These are phyloP conservation scores for Tylopilus cervinicoccineus DNA, from an alignment of 768 basidiomycete species.

Conservation along the genomic window DNA sequence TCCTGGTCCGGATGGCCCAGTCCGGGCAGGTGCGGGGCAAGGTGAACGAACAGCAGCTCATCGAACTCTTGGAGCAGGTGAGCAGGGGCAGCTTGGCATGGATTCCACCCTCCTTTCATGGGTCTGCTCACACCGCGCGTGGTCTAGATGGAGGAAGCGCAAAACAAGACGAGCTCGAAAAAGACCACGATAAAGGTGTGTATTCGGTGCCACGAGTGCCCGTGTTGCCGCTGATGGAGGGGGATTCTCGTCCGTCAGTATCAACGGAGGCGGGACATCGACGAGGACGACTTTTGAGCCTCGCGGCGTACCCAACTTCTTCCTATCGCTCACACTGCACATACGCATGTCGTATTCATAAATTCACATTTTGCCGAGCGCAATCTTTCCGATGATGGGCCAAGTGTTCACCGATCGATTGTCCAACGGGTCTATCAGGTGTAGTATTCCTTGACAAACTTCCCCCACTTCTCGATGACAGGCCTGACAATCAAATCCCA, in stretches of 20 bases:
- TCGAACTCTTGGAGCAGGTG: conserved; percentile 84
- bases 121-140: conserved; percentile 5
- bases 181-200: conserved; percentile 60
- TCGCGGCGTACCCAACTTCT: background rate
- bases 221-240: conserved; percentile 2
- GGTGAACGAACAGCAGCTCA: conserved; percentile 77
- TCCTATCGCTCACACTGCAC: background rate
- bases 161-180: conserved; percentile 45
- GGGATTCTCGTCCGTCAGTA: conserved; percentile 35
- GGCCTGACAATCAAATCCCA: conserved; percentile 74
- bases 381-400: background rate
- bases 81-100: background rate
- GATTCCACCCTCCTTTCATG: background rate
- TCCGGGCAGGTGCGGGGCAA: conserved; percentile 73
- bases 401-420: background rate
- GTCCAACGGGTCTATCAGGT: conserved; percentile 12
- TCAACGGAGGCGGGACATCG: conserved; percentile 61
- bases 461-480: conserved; percentile 75
- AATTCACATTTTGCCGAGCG: background rate
- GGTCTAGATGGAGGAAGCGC: conserved; percentile 53
- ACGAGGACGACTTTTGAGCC: conserved; percentile 53
- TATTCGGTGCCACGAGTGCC: background rate
- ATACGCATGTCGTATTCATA: background rate
- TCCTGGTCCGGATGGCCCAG: conserved; percentile 80
- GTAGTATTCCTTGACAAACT: conserved; percentile 43